A percentile compares a stretch with the other conserved stretches of the same genome.
Evolutionary conservation across 2,329 filamentous ascomycete species (phyloP).

Genomic region (Pyrenophora tritici-repentis): DNA sequence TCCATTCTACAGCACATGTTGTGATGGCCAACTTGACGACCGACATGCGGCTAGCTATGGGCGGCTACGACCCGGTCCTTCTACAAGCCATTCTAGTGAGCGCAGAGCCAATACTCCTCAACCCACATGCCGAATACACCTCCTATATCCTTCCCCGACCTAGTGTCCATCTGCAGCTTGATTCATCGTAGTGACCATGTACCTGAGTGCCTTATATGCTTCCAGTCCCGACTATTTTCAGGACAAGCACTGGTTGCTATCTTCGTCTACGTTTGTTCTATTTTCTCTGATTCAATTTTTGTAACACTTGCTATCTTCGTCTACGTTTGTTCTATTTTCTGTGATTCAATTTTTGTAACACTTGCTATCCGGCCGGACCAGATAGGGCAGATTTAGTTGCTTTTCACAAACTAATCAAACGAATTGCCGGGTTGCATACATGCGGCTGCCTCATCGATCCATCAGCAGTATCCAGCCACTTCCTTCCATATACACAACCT

Average conservation of each 20-base stretch:
- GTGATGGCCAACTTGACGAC: constrained; percentile 6
- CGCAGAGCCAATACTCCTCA: constrained; percentile 18
- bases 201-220: constrained; percentile 15
- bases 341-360: constrained; percentile 7
- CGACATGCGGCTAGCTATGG: constrained; percentile 5
- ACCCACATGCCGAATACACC: constrained; percentile 5
- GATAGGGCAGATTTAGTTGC: neutral
- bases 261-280: constrained; percentile 8
- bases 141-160: constrained; percentile 13
- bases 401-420: neutral
- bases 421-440: constrained; percentile 11
- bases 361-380: constrained; percentile 23
- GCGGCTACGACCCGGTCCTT: constrained; percentile 19
- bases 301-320: constrained; percentile 26
- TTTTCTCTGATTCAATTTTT: constrained; percentile 14
- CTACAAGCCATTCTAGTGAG: constrained; percentile 1
- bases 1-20: neutral
- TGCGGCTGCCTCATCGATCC: constrained; percentile 34
- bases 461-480: constrained; percentile 30
- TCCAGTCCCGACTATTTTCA: constrained; percentile 3
- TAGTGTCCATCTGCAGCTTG: constrained; percentile 14
- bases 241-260: constrained; percentile 25
- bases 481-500: constrained; percentile 37
- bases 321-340: constrained; percentile 6
- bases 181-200: neutral